phyloP scores from a whole-genome alignment of 2,329 filamentous ascomycete genomes.

The Harringtonia aguacate region DNA sequence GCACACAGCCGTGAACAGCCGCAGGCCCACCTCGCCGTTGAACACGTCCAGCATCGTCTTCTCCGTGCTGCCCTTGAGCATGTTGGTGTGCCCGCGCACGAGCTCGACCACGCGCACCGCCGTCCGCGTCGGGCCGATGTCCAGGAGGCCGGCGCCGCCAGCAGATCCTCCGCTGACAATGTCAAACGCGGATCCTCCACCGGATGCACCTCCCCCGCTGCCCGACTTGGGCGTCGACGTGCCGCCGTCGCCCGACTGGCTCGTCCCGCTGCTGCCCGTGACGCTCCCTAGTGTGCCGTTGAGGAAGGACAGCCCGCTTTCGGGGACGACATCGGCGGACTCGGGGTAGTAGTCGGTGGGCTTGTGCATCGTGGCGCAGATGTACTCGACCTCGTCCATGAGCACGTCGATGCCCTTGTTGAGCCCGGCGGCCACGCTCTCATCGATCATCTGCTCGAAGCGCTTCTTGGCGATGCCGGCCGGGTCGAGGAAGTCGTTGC shows the following conservation, averaged over 20 bases:
- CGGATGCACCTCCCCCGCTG: not conserved
- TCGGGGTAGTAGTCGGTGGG: slow-evolving; percentile 85
- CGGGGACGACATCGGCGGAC: slow-evolving; percentile 19
- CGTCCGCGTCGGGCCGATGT: slow-evolving; percentile 60
- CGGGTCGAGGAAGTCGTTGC: slow-evolving; percentile 88
- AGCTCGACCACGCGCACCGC: slow-evolving; percentile 74
- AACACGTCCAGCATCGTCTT: slow-evolving; percentile 98
- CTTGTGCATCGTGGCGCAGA: slow-evolving; percentile 77
- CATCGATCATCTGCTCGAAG: slow-evolving; percentile 97
- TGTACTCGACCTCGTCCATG: slow-evolving; percentile 96
- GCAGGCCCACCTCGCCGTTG: slow-evolving; percentile 91
- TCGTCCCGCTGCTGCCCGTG: slow-evolving; percentile 14
- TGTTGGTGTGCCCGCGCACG: slow-evolving; percentile 78
- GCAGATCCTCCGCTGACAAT: not conserved
- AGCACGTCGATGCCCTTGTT: slow-evolving; percentile 98
- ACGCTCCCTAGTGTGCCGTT: slow-evolving; percentile 11
- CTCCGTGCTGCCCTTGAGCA: slow-evolving; percentile 90
- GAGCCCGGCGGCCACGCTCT: slow-evolving; percentile 86
- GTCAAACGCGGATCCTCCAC: not conserved
- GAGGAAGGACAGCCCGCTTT: slow-evolving; percentile 8
- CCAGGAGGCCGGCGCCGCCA: slow-evolving; percentile 5
- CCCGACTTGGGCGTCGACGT: slow-evolving; percentile 15
- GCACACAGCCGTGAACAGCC: slow-evolving; percentile 83
- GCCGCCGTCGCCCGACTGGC: slow-evolving; percentile 12
- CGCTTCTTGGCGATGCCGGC: slow-evolving; percentile 93